Conservation (phyloP, 768 basidiomycete genomes). For the Multifurca ochricompacta region DNA sequence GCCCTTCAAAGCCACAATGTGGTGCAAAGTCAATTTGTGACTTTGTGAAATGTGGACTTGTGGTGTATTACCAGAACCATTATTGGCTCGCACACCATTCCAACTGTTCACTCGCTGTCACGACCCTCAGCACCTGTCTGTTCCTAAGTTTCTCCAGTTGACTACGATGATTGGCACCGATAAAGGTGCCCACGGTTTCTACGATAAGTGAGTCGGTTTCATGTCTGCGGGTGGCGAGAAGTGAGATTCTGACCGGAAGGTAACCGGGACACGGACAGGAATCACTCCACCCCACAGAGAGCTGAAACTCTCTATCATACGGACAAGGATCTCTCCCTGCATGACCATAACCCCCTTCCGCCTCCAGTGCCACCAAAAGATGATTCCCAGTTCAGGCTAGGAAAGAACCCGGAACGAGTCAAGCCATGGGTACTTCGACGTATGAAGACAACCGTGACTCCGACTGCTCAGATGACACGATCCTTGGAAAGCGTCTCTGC, state of each 20-base stretch:
- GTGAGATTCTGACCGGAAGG: not conserved
- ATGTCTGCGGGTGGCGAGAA: not conserved
- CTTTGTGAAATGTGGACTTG: too few species aligned
- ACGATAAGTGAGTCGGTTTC: slow-evolving; percentile 3
- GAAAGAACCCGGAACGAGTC: slow-evolving; percentile 1
- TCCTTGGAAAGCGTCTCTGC: not conserved
- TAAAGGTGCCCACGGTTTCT: not conserved
- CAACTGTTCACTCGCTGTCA: not conserved
- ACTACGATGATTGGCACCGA: not conserved
- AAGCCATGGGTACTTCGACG: slow-evolving; percentile 12
- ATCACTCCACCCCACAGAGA: slow-evolving; percentile 2
- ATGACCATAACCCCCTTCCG: not conserved
- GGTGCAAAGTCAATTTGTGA: too few species aligned
- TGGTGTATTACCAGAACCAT: too few species aligned
- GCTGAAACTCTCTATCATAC: slow-evolving; percentile 1
- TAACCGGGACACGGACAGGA: not conserved
- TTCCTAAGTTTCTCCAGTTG: not conserved
- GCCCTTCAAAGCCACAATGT: not conserved
- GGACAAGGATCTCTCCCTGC: not conserved
- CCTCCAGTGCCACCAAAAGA: slow-evolving; percentile 6
- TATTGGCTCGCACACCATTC: not conserved
- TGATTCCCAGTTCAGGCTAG: not conserved
- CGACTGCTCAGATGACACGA: not conserved
- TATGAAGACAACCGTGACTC: not conserved
- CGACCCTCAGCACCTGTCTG: not conserved